Percentiles rank a stretch among this genome's conserved stretches.
Conservation (phyloP, 2,329 filamentous ascomycete genomes). For the Fusarium sp. region DNA sequence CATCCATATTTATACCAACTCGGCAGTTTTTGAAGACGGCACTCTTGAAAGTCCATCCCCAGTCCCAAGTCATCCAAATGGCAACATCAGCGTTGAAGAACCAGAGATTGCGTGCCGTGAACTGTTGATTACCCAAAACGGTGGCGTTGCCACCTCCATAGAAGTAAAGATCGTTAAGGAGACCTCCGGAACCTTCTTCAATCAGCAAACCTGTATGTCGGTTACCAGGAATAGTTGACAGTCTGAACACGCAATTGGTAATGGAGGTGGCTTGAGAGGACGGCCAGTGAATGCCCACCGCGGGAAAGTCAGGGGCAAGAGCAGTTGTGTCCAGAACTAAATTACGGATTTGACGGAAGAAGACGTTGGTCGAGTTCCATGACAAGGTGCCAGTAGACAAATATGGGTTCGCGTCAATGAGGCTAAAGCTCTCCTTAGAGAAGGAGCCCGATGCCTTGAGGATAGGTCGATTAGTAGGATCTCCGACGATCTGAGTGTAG, state of each 20-base stretch:
- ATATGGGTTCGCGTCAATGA: constrained; percentile 64
- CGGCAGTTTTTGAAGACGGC: constrained; percentile 72
- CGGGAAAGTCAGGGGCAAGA: constrained; percentile 59
- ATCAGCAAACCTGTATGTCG: constrained; percentile 71
- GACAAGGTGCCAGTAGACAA: constrained; percentile 55
- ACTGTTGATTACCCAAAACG: constrained; percentile 75
- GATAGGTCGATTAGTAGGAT: constrained; percentile 69
- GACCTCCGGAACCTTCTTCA: constrained; percentile 73
- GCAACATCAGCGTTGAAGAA: constrained; percentile 75
- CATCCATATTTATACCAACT: constrained; percentile 75
- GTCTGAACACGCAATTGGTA: constrained; percentile 68
- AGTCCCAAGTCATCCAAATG: constrained; percentile 80
- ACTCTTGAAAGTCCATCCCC: constrained; percentile 81
- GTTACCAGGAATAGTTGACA: constrained; percentile 61
- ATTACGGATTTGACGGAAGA: constrained; percentile 70
- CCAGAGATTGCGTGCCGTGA: constrained; percentile 75
- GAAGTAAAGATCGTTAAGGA: constrained; percentile 77
- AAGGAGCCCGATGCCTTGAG: constrained; percentile 67
- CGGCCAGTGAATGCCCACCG: constrained; percentile 75
- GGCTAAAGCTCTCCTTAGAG: constrained; percentile 54
- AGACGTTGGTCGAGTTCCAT: constrained; percentile 69
- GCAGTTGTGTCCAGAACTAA: constrained; percentile 67
- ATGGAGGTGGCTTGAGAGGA: constrained; percentile 73
- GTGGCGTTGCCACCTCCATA: constrained; percentile 74
- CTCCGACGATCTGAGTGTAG: constrained; percentile 82